phyloP scores from a whole-genome alignment of 2,329 filamentous ascomycete species.

The Sordariomycetes sp. region DNA sequence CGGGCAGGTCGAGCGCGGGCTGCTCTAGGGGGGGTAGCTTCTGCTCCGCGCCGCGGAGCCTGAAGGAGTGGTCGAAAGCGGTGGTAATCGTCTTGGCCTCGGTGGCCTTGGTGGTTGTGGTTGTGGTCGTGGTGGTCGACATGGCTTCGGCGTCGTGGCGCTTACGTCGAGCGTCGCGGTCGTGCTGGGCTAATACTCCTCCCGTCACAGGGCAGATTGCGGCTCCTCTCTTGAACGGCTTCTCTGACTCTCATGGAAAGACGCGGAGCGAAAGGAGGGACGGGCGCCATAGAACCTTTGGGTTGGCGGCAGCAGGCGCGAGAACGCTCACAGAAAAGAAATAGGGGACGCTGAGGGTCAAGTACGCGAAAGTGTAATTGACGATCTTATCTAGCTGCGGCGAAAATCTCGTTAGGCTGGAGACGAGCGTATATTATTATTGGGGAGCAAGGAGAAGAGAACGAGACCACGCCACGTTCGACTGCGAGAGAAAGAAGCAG shows the following conservation, averaged over 20 bases:
- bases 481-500: too few species aligned
- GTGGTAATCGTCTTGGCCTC: not conserved
- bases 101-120: not conserved
- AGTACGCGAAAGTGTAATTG: too few species aligned
- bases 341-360: too few species aligned
- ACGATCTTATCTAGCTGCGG: too few species aligned
- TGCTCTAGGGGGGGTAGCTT: conserved; percentile 45
- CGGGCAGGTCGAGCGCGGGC: conserved; percentile 35
- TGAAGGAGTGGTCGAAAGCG: not conserved
- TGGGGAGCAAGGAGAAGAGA: too few species aligned
- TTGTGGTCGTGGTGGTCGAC: not conserved
- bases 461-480: too few species aligned
- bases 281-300: conserved; percentile 3
- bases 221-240: not conserved
- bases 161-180: conserved; percentile 3
- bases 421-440: too few species aligned
- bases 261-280: not conserved
- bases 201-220: not conserved
- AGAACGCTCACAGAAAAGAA: not conserved
- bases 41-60: not conserved
- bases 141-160: not conserved
- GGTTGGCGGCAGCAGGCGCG: not conserved
- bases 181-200: conserved; percentile 1
- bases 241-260: conserved; percentile 2
- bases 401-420: too few species aligned